phyloP scores from a whole-genome alignment of 441 rosid species.

The Capsella rubella region DNA sequence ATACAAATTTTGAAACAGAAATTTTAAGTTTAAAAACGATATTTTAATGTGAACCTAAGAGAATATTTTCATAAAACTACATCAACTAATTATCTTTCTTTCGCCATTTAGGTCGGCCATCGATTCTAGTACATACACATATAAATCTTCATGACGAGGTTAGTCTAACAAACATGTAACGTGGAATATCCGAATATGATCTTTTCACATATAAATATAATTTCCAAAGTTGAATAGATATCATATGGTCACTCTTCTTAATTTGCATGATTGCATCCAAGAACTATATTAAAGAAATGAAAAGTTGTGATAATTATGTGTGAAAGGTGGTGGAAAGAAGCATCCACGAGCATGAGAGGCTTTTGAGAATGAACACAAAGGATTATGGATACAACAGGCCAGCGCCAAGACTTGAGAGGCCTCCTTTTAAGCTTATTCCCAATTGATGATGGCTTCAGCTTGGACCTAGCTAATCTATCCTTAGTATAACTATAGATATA shows the following conservation, averaged over 20 bases:
- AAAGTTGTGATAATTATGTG: neutral
- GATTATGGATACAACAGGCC: conserved; percentile 82
- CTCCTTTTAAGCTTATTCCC: conserved; percentile 93
- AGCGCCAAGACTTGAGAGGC: conserved; percentile 71
- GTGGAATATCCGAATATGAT: neutral
- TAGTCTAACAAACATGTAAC: neutral
- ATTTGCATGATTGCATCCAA: neutral
- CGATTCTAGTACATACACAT: neutral
- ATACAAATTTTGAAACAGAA: too few relatives aligned
- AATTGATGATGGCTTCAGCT: conserved; percentile 57
- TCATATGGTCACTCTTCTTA: neutral
- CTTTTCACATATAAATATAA: neutral
- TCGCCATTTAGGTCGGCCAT: conserved; percentile 10
- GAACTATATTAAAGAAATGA: neutral
- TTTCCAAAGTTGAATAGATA: neutral
- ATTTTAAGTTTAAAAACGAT: too few relatives aligned
- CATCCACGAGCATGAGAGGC: conserved; percentile 72
- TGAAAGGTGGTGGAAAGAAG: conserved; percentile 15
- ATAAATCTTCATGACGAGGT: conserved; percentile 10
- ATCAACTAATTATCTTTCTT: neutral
- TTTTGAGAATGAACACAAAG: conserved; percentile 55
- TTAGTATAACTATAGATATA: neutral
- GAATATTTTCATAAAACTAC: too few relatives aligned
- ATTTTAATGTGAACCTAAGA: too few relatives aligned
- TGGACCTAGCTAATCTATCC: neutral